Evolutionary conservation across 495 filamentous ascomycete species (phyloP).

Genomic region (Staphylotrichum longicolle): DNA sequence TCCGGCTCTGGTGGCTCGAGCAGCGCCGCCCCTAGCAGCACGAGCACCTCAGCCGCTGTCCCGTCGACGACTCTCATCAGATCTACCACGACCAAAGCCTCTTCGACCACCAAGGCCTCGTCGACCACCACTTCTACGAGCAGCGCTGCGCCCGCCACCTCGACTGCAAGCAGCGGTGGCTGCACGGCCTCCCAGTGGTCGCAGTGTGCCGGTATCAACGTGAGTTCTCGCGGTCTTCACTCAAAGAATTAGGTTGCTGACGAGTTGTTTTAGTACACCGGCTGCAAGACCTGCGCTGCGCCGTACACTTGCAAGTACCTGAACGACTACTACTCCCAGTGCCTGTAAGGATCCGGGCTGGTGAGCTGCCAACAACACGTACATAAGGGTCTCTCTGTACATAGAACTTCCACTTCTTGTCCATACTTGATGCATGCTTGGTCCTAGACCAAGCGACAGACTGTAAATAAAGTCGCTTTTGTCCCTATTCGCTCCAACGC

Average conservation of each 20-base stretch:
- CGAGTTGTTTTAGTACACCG: neutral
- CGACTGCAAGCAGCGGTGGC: neutral
- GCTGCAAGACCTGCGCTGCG: neutral
- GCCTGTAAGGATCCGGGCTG: neutral
- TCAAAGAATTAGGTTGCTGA: neutral
- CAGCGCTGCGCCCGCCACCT: too few relatives aligned
- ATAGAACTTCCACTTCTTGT: too few relatives aligned
- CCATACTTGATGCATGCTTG: too few relatives aligned
- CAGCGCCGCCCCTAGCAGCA: too few relatives aligned
- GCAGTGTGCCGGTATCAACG: slow-evolving; percentile 1
- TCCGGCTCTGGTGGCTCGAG: too few relatives aligned
- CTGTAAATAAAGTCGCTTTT: too few relatives aligned
- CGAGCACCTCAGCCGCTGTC: neutral
- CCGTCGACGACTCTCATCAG: neutral
- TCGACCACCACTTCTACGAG: too few relatives aligned
- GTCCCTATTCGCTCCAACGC: too few relatives aligned
- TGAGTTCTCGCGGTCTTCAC: neutral
- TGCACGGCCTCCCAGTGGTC: neutral
- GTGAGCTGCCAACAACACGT: too few relatives aligned
- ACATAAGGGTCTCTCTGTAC: too few relatives aligned
- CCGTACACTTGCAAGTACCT: neutral
- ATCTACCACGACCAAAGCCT: neutral
- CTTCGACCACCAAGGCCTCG: neutral
- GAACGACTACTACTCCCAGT: slow-evolving; percentile 1
- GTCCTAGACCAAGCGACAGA: too few relatives aligned